A percentile compares a stretch with the other conserved stretches of the same genome.
phyloP scores from a whole-genome alignment of 1,284 basidiomycete genomes.

The Puccinia horiana region DNA sequence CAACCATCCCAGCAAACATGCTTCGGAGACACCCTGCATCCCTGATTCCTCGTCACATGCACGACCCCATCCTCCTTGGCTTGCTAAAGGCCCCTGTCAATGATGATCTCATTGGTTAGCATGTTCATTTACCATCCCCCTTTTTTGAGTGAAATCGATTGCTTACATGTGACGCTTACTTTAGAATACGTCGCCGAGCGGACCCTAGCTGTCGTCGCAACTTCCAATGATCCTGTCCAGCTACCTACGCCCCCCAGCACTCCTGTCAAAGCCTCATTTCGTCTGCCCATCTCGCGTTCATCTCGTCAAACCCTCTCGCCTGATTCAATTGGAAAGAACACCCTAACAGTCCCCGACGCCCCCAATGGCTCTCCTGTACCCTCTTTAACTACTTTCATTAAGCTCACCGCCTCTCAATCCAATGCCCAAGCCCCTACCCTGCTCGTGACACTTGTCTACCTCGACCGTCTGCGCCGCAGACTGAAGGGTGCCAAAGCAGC shows the following conservation, averaged over 20 bases:
- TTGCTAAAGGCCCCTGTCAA: slow-evolving; percentile 41
- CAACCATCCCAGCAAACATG: slow-evolving; percentile 33
- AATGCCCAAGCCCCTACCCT: slow-evolving; percentile 91
- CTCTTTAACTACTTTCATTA: slow-evolving; percentile 82
- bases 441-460: slow-evolving; percentile 86
- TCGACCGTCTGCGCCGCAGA: slow-evolving; percentile 78
- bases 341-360: slow-evolving; percentile 6
- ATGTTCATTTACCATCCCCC: not conserved
- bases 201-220: slow-evolving; percentile 39
- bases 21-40: slow-evolving; percentile 39
- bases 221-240: slow-evolving; percentile 27
- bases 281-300: slow-evolving; percentile 21
- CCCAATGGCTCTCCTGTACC: slow-evolving; percentile 63
- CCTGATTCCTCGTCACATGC: slow-evolving; percentile 32
- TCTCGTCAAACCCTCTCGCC: slow-evolving; percentile 11
- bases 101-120: slow-evolving; percentile 38
- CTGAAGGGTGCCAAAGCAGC: slow-evolving; percentile 52
- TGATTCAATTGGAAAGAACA: slow-evolving; percentile 6
- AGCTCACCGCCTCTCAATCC: slow-evolving; percentile 71
- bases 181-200: slow-evolving; percentile 42
- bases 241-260: slow-evolving; percentile 40
- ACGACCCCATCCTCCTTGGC: slow-evolving; percentile 37
- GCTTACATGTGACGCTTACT: too few relatives aligned
- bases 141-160: not conserved
- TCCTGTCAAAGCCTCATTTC: slow-evolving; percentile 34